Conservation (phyloP, 2,329 filamentous ascomycete genomes). For the Fusarium piperis region DNA sequence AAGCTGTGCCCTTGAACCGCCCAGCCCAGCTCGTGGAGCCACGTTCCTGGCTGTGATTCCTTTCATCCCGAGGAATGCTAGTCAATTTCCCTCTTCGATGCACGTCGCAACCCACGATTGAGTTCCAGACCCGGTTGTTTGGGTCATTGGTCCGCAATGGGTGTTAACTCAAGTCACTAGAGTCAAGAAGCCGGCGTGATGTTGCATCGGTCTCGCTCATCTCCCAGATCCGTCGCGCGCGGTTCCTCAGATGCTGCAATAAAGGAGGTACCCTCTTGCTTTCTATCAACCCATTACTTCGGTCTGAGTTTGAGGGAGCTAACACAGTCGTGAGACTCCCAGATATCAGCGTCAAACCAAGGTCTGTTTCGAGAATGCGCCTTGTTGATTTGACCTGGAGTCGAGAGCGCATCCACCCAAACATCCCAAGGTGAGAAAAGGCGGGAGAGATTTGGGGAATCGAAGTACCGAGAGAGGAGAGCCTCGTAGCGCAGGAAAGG, state of each 20-base stretch:
- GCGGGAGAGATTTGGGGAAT: not conserved
- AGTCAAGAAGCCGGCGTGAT: not conserved
- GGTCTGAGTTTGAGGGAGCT: slow-evolving; percentile 4
- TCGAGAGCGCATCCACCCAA: not conserved
- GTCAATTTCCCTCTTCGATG: slow-evolving; percentile 29
- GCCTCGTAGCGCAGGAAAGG: not conserved
- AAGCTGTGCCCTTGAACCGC: not conserved
- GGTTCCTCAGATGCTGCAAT: not conserved
- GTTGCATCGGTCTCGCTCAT: not conserved
- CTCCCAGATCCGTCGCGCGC: not conserved
- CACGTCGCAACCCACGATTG: slow-evolving; percentile 24
- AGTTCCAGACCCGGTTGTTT: slow-evolving; percentile 26
- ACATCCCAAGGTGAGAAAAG: slow-evolving; percentile 10
- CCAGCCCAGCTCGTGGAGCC: slow-evolving; percentile 8
- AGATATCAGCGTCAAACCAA: slow-evolving; percentile 19
- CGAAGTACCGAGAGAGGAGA: not conserved
- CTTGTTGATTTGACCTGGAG: not conserved
- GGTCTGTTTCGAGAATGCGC: slow-evolving; percentile 12
- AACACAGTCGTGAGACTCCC: slow-evolving; percentile 16
- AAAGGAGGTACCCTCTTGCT: not conserved
- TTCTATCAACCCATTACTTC: slow-evolving; percentile 12
- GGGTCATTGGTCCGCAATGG: slow-evolving; percentile 13
- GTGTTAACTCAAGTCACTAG: not conserved
- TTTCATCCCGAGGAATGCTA: slow-evolving; percentile 36
- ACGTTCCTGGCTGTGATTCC: slow-evolving; percentile 30